phyloP scores from a whole-genome alignment of 345 rosid species.

The Adansonia digitata region DNA sequence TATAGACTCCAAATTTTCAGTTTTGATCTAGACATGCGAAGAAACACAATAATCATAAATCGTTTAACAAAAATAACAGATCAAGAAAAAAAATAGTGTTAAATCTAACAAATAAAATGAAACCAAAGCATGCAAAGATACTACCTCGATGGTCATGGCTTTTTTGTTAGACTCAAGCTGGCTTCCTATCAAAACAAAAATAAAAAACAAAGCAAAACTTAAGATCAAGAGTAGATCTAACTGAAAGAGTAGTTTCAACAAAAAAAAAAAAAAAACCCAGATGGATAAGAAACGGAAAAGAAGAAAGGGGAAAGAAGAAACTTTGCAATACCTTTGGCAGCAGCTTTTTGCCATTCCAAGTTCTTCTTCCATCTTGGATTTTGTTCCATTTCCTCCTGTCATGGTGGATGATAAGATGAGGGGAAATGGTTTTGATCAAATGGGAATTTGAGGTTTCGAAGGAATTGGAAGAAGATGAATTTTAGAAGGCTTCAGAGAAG shows the following conservation, averaged over 20 bases:
- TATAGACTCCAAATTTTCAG: background rate
- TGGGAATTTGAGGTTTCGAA: background rate
- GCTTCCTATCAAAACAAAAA: slow-evolving; percentile 44
- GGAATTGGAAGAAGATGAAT: background rate
- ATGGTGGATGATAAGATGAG: slow-evolving; percentile 13
- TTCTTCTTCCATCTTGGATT: slow-evolving; percentile 43
- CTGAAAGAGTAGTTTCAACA: no score
- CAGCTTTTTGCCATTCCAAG: slow-evolving; percentile 40
- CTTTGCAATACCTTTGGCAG: slow-evolving; percentile 20
- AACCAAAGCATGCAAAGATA: slow-evolving; percentile 3
- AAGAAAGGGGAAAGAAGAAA: background rate
- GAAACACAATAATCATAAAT: background rate
- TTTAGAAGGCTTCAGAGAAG: no score
- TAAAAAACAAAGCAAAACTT: slow-evolving; percentile 23
- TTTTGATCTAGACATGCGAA: background rate
- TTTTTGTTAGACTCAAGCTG: slow-evolving; percentile 87
- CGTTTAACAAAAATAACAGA: background rate
- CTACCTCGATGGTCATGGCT: slow-evolving; percentile 85
- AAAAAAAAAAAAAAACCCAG: background rate
- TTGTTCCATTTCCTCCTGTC: slow-evolving; percentile 55
- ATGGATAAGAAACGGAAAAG: background rate
- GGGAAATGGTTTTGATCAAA: background rate
- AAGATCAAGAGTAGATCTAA: background rate
- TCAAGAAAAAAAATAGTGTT: background rate
- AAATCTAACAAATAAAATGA: background rate